Base-by-base conservation (phyloP, 176 grass and related monocot species). In the Pontederia crassipes region DNA sequence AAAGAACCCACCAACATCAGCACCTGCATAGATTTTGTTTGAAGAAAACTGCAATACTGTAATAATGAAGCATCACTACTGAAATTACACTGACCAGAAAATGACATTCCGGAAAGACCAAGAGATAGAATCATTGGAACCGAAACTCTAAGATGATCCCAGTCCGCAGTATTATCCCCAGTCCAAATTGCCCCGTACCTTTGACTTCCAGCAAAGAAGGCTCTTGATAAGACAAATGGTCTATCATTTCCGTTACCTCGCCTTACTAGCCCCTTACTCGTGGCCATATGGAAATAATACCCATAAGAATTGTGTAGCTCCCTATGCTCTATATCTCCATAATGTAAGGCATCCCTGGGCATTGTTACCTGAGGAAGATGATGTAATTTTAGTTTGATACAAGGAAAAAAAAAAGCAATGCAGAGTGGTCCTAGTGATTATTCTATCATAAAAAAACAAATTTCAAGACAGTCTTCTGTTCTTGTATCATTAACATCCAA, bases 231-330 rank as follows among this genome's bases (percentile, higher is more conserved):
- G 64, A 98, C 94, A 45, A 98, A 98, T n/a, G 94, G 94, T 45
- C 94, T 85, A 62, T 98, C 88, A 68, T 93, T 98, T 11, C 87
- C 78, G 46, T 92, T 68, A 28, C 85, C 82, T 56, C 94, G 74
- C 68, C 89, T 96, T 66, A 96, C 49, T 68, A 96, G 83, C n/a
- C 91, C 91, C 74, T 76, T 65, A 57, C 83, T 72, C 29, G 94
- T 80, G 76, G 94, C 94, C 94, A 93, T 98, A 80, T 98, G 94
- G 75, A 98, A 98, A 74, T 98, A 98, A 58, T 98, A 98, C 32
- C 94, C 94, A 68, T 98, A 98, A 57, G 94, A 87, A 77, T 98
- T 98, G 55, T 98, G 94, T 62, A 98, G 57, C 81, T 98, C 94
- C 49, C 94, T 51, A 54, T 93, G 94, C 66, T 98, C 94, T 53